Percentiles rank a stretch among this genome's conserved stretches.
Evolutionary conservation across 495 filamentous ascomycete species (phyloP).

Genomic region (Neurospora sublineolata): DNA sequence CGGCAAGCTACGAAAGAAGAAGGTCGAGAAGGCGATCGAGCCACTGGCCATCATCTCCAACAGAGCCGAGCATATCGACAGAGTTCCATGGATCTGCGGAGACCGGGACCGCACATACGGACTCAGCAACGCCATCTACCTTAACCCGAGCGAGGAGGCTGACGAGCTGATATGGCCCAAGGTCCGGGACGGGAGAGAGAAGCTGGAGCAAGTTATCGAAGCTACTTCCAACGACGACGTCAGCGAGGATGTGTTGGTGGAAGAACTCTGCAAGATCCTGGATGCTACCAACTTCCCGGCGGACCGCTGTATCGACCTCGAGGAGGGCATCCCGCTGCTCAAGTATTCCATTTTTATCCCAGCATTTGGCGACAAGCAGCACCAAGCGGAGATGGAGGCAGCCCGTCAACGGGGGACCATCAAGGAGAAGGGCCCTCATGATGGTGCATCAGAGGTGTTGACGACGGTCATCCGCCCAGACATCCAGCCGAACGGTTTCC

Average conservation of each 20-base stretch:
- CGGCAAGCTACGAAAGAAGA: slow-evolving; percentile 49
- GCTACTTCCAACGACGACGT: slow-evolving; percentile 32
- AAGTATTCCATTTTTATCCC: slow-evolving; percentile 80
- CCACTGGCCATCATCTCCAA: slow-evolving; percentile 83
- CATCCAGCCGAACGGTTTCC: slow-evolving; percentile 25
- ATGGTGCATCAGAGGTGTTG: slow-evolving; percentile 11
- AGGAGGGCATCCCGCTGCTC: slow-evolving; percentile 59
- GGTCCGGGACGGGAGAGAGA: slow-evolving; percentile 45
- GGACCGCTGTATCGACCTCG: slow-evolving; percentile 46
- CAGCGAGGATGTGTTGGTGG: slow-evolving; percentile 55
- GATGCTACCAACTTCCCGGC: slow-evolving; percentile 60
- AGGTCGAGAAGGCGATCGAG: slow-evolving; percentile 33
- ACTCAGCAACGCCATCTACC: slow-evolving; percentile 76
- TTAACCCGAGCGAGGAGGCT: slow-evolving; percentile 34
- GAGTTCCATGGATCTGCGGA: slow-evolving; percentile 58
- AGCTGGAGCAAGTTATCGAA: slow-evolving; percentile 31
- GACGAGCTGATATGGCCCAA: slow-evolving; percentile 58
- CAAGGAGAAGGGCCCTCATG: slow-evolving; percentile 2
- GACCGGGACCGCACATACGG: slow-evolving; percentile 56
- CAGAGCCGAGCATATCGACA: slow-evolving; percentile 52
- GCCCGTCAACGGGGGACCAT: slow-evolving; percentile 29
- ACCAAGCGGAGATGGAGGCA: slow-evolving; percentile 35
- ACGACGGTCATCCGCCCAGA: slow-evolving; percentile 20
- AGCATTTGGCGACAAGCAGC: slow-evolving; percentile 43
- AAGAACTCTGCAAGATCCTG: slow-evolving; percentile 58